phyloP scores from a whole-genome alignment of 1,284 basidiomycete genomes.

The Sporisorium graminicola region DNA sequence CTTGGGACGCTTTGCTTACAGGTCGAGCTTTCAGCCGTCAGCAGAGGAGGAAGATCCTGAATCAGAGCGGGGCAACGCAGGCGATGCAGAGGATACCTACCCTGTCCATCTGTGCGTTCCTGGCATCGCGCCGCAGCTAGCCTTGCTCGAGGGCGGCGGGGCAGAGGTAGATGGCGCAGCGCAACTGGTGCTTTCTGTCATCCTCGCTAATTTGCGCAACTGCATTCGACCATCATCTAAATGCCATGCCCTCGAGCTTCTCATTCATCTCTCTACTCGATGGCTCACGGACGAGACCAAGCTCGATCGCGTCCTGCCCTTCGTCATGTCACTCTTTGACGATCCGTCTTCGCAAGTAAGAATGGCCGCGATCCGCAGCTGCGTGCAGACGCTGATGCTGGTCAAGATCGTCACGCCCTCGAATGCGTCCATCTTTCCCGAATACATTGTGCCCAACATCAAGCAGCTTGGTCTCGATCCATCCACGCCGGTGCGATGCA shows the following conservation, averaged over 20 bases:
- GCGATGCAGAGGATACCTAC: conserved; percentile 32
- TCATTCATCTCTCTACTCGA: conserved; percentile 80
- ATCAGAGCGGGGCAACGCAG: conserved; percentile 14
- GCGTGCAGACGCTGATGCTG: conserved; percentile 86
- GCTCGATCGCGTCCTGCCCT: conserved; percentile 92
- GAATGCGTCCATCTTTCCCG: conserved; percentile 86
- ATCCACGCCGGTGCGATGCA: conserved; percentile 88
- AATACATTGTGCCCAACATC: conserved; percentile 94
- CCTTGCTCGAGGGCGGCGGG: conserved; percentile 15
- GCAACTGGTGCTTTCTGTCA: conserved; percentile 82
- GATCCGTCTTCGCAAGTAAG: conserved; percentile 83
- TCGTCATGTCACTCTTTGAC: conserved; percentile 86
- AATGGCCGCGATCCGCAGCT: conserved; percentile 79
- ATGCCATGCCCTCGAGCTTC: conserved; percentile 85
- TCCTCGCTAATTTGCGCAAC: conserved; percentile 91
- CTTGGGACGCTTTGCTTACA: conserved; percentile 38
- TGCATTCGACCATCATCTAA: conserved; percentile 88
- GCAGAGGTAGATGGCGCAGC: conserved; percentile 79
- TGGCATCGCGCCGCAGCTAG: conserved; percentile 41
- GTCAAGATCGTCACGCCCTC: conserved; percentile 89
- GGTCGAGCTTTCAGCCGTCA: conserved; percentile 51
- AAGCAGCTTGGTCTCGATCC: conserved; percentile 83
- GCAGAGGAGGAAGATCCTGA: conserved; percentile 12
- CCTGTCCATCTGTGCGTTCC: conserved; percentile 59
- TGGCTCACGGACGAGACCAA: conserved; percentile 95